Percentiles rank a stretch among this genome's conserved stretches.
Evolutionary conservation across 1,139 yeast species (phyloP).

Genomic region (Yamadazyma sp.): DNA sequence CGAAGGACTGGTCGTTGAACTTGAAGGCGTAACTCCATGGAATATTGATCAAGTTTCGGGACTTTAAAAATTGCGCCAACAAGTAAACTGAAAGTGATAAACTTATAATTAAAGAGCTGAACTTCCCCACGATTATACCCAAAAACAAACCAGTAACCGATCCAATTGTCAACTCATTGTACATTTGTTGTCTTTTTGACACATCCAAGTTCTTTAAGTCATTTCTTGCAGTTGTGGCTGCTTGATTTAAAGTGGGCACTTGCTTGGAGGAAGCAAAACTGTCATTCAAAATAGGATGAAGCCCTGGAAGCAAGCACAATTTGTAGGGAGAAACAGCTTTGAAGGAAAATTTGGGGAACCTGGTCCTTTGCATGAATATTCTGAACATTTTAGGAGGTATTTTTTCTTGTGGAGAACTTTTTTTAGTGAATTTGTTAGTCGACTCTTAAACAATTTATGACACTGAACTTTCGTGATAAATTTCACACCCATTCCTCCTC

Average conservation of each 20-base stretch:
- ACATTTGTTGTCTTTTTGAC: conserved; percentile 26
- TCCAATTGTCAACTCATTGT: conserved; percentile 68
- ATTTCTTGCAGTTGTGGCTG: not conserved
- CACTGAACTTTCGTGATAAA: too few relatives aligned
- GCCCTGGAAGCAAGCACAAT: conserved; percentile 8
- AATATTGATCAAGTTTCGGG: conserved; percentile 53
- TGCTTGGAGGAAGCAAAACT: conserved; percentile 1
- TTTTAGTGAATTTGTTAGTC: too few relatives aligned
- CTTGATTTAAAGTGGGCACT: not conserved
- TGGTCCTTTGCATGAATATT: conserved; percentile 12
- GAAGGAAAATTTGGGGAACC: conserved; percentile 15
- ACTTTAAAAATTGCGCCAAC: conserved; percentile 57
- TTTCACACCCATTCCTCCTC: too few relatives aligned
- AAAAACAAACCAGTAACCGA: conserved; percentile 63
- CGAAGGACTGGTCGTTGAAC: conserved; percentile 48
- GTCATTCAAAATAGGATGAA: conserved; percentile 12
- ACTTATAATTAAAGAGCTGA: conserved; percentile 58
- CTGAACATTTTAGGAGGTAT: too few relatives aligned
- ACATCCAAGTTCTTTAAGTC: conserved; percentile 1
- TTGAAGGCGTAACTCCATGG: conserved; percentile 48
- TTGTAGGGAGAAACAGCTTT: conserved; percentile 6
- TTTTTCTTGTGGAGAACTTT: too few relatives aligned
- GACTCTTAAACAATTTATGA: too few relatives aligned
- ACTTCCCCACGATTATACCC: conserved; percentile 67
- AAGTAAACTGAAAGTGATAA: conserved; percentile 52